phyloP scores from a whole-genome alignment of 1,284 basidiomycete genomes.

The Cryptococcus sp. region DNA sequence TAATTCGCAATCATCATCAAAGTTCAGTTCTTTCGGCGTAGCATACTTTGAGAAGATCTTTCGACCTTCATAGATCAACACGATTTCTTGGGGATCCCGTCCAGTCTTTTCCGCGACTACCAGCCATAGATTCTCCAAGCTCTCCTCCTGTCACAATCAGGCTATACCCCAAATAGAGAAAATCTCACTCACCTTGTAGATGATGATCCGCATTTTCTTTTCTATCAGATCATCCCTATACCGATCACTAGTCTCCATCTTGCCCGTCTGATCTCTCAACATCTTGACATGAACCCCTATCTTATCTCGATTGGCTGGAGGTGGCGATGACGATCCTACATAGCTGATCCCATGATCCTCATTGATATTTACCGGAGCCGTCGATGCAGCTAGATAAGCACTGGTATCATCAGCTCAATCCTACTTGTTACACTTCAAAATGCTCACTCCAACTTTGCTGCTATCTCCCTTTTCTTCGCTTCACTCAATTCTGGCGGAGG shows the following conservation, averaged over 20 bases:
- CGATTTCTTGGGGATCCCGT: constrained; percentile 21
- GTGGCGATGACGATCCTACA: neutral
- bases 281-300: constrained; percentile 25
- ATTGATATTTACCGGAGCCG: neutral
- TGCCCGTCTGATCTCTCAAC: constrained; percentile 25
- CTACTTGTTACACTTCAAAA: neutral
- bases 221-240: constrained; percentile 25
- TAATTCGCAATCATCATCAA: constrained; percentile 20
- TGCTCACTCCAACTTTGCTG: neutral
- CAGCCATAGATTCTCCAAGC: constrained; percentile 12
- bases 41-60: constrained; percentile 13
- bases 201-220: constrained; percentile 14
- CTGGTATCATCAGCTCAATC: neutral
- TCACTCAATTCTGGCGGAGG: neutral
- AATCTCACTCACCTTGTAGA: constrained; percentile 15
- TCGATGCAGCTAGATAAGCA: neutral
- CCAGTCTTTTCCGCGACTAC: constrained; percentile 17
- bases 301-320: constrained; percentile 1
- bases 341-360: neutral
- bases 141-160: constrained; percentile 16
- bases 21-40: constrained; percentile 23
- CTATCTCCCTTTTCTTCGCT: neutral
- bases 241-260: constrained; percentile 11
- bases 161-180: neutral
- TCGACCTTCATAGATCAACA: constrained; percentile 23